Conservation (phyloP, 805 yeast genomes). For the Cyberlindnera saturnus region DNA sequence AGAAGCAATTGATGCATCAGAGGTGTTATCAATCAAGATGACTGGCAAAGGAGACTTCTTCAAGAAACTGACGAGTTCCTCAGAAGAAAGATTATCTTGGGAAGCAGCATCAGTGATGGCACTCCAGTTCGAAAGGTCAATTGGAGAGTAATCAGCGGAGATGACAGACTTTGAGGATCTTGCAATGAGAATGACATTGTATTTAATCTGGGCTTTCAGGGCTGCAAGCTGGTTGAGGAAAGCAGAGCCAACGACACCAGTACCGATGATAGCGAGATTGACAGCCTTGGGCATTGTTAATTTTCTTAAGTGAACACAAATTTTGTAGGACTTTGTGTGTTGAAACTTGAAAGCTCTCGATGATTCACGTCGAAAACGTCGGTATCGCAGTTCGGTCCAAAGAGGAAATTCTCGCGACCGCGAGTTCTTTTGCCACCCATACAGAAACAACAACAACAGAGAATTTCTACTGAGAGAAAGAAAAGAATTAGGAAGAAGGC, state of each 20-base stretch:
- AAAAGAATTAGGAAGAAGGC: neutral
- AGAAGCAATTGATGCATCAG: conserved; percentile 70
- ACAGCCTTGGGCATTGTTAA: conserved; percentile 43
- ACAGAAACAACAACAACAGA: no score
- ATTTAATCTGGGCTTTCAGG: conserved; percentile 52
- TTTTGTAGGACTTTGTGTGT: no score
- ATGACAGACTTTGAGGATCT: conserved; percentile 65
- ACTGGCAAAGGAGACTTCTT: conserved; percentile 65
- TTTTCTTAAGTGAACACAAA: no score
- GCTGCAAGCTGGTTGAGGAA: conserved; percentile 74
- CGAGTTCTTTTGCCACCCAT: no score
- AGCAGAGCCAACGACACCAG: conserved; percentile 95
- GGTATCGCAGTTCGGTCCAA: no score
- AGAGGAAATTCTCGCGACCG: no score
- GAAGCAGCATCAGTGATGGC: conserved; percentile 39
- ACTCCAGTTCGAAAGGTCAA: conserved; percentile 58
- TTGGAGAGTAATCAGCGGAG: conserved; percentile 64
- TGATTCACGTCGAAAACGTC: no score
- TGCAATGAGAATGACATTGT: conserved; percentile 77
- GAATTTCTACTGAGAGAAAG: neutral
- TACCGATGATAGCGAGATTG: conserved; percentile 69
- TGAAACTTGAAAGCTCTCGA: no score
- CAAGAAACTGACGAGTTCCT: conserved; percentile 57
- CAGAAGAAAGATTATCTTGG: conserved; percentile 42
- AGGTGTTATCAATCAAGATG: conserved; percentile 90